Conservation (phyloP, 179 eudicot genomes). For the Gypsophila paniculata region DNA sequence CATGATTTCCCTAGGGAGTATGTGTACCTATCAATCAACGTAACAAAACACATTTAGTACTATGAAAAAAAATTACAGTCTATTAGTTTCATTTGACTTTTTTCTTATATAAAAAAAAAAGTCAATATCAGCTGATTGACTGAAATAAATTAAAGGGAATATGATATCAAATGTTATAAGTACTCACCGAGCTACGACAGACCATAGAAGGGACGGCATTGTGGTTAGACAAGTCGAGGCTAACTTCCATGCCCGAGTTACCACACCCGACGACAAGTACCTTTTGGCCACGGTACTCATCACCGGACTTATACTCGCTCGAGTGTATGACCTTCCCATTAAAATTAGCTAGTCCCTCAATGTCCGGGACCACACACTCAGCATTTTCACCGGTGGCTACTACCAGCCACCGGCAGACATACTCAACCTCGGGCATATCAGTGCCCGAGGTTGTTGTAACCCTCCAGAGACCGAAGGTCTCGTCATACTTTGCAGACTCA, state of each 20-base stretch:
- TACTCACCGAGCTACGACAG: constrained; percentile 72
- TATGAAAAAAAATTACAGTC: background rate
- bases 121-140: background rate
- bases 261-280: constrained; percentile 95
- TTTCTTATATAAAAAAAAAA: too few relatives aligned
- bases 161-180: background rate
- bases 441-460: constrained; percentile 47
- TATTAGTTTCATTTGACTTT: background rate
- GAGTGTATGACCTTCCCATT: constrained; percentile 72
- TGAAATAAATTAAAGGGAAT: background rate
- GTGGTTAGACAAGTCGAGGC: constrained; percentile 78
- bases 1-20: constrained; percentile 72
- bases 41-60: background rate
- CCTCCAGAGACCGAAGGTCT: constrained; percentile 61
- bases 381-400: constrained; percentile 97
- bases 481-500: constrained; percentile 61
- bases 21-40: constrained; percentile 55
- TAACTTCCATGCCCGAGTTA: constrained; percentile 90
- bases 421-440: constrained; percentile 54
- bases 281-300: constrained; percentile 43
- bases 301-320: constrained; percentile 74
- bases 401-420: constrained; percentile 73
- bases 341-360: constrained; percentile 60
- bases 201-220: constrained; percentile 74
- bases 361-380: constrained; percentile 64